These are phyloP conservation scores for Russula olivacea DNA, from an alignment of 768 basidiomycete species.

Conservation along the genomic window DNA sequence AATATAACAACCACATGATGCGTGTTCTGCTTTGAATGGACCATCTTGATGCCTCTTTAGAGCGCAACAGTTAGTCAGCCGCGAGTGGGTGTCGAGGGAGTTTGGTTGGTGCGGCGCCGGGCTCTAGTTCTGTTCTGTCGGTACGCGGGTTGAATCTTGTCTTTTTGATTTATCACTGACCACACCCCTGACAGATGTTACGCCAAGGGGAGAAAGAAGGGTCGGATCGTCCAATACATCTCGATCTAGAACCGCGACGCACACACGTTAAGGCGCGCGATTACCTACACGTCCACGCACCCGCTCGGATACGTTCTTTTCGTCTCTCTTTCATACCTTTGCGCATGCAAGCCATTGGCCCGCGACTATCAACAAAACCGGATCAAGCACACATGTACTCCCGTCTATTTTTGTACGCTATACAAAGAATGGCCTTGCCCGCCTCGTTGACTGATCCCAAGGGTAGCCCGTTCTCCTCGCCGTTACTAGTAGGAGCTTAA, in stretches of 20 bases:
- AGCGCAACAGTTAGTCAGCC: background rate
- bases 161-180: background rate
- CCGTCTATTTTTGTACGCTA: background rate
- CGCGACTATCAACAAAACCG: background rate
- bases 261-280: background rate
- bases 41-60: background rate
- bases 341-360: background rate
- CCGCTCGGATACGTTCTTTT: background rate
- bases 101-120: background rate
- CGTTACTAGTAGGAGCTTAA: conserved; percentile 1
- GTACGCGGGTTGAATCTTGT: background rate
- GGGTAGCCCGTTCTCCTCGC: background rate
- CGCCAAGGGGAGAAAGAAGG: background rate
- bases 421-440: background rate
- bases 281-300: conserved; percentile 15
- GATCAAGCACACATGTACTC: background rate
- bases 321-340: background rate
- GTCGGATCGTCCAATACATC: background rate
- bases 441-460: conserved; percentile 12
- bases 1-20: background rate
- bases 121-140: background rate
- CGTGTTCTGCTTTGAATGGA: background rate
- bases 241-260: background rate
- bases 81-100: background rate
- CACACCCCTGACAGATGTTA: background rate